Evolutionary conservation across 345 rosid species (phyloP), one percentile per base, ranked within the genome.

Genomic region (Pugionium cornutum): DNA sequence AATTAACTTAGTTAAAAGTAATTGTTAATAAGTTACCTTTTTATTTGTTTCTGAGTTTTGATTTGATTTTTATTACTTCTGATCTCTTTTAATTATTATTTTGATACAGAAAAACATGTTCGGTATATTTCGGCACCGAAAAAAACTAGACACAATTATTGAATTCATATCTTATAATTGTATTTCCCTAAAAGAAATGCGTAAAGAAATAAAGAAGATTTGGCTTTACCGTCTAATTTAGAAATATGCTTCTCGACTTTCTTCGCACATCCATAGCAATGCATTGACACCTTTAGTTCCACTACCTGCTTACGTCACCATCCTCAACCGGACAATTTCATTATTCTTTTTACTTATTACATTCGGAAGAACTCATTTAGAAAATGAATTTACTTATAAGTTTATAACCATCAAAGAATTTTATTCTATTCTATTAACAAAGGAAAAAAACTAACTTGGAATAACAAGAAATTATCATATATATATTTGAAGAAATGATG

Each of bases 241-340:
- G 95, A 77, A 70, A 91, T 79, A 69, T 91, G 98, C 77, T 89
- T 91, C 85, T 89, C 87, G 31, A 91, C 96, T 77, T 81, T 89
- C 72, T 80, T 89, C 4, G 96, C 96, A 62, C 98, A 91, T n/a
- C 96, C 96, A 52, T 78, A 57, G 75, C 98, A 91, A 76, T 91
- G 95, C 88, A 89, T 87, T 28, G 98, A 85, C 69, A 89, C 98
- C 78, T 83, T 80, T 53, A 89, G 76, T 70, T 86, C 87, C 81
- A 89, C 96, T 80, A 79, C 80, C 96, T 91, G 47, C 80, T 75
- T 26, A 72, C 49, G 51, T 65, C 75, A 71, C 54, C 68, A 47
- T 64, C 33, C 29, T 51, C 60, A 18, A 33, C 69, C 43, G 42
- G 28, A 48, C 58, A 40, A 30, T 55, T 71, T 43, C 0, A 18